Base-by-base conservation (phyloP, 768 basidiomycete species). In the Scleroderma citrinum region DNA sequence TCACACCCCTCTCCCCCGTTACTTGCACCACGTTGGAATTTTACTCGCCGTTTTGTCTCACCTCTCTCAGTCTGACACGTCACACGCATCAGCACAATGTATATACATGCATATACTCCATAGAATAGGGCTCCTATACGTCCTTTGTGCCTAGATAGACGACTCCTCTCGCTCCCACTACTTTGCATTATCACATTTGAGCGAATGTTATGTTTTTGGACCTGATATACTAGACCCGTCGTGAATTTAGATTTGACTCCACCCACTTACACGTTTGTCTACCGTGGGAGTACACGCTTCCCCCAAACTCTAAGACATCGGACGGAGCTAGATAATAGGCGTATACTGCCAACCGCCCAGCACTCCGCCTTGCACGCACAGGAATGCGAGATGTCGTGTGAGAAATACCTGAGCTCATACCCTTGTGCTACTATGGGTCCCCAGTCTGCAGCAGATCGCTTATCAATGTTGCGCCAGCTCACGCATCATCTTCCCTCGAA, bases 31-130 rank as follows among this genome's bases (percentile, higher is more conserved):
- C 38, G 13, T 39, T 23, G 38, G 38, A 39, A 39, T 39, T 29
- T 41, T 29, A 13, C 11, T 29, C 39, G 12, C 14, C 39, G 26
- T 23, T 13, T 12, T 41, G 24, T 41, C 40, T 23, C 40, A 23
- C 40, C 19, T 13, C 23, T 41, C 40, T 41, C 40, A 24, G 40
- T 26, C 40, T 42, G 40, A 13, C 40, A 42, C 40, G 40, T 42
- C 40, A 42, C 43, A 17, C 20, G 43, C 43, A 34, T 29, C 2
- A 44, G 29, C 30, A 31, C 30, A 31, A 26, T 44, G 43, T 44
- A 44, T 44, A 44, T 44, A 44, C 43, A 44, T 44, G 43, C 43
- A 44, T 44, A 44, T 44, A 44, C 43, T 44, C 31, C 43, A 44
- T 44, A 44, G 43, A 44, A 31, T 32, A 44, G 43, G 43, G 30